Evolutionary conservation across 306 rosid species (phyloP).

Genomic region (Cyamopsis tetragonoloba): DNA sequence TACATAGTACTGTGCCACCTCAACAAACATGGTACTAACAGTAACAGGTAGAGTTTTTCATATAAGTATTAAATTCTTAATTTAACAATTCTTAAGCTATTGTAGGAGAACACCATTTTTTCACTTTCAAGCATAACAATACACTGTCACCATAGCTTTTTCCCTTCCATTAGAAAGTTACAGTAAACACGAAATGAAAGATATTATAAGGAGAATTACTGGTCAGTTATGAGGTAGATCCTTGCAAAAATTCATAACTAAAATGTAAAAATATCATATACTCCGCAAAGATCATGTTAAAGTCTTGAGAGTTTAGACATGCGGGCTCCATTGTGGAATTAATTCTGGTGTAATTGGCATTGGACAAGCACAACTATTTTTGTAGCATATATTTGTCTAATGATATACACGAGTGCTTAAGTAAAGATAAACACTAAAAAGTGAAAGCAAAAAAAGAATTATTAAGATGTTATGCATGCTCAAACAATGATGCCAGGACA

Average conservation of each 20-base stretch:
- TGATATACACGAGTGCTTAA: slow-evolving; percentile 34
- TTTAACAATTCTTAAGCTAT: too few species aligned
- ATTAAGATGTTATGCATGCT: slow-evolving; percentile 64
- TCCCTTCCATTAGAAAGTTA: neutral
- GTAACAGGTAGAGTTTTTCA: too few species aligned
- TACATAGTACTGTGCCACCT: too few species aligned
- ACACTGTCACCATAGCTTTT: neutral
- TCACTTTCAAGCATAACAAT: neutral
- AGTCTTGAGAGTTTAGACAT: slow-evolving; percentile 23
- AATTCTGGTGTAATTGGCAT: slow-evolving; percentile 23
- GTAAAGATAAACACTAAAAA: slow-evolving; percentile 43
- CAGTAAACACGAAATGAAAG: too few species aligned
- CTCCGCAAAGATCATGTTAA: slow-evolving; percentile 25
- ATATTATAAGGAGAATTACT: neutral
- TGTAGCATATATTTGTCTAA: too few species aligned
- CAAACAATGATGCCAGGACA: slow-evolving; percentile 50
- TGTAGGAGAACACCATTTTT: too few species aligned
- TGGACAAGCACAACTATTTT: slow-evolving; percentile 18
- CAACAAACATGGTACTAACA: too few species aligned
- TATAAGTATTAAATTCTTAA: too few species aligned
- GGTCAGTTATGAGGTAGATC: neutral
- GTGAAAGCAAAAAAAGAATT: slow-evolving; percentile 46
- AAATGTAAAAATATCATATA: neutral
- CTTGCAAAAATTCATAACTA: neutral
- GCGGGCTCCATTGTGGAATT: slow-evolving; percentile 41